A percentile compares a stretch with the other conserved stretches of the same genome.
Conservation (phyloP, 305 asterid genomes). For the Solanum hybrid region DNA sequence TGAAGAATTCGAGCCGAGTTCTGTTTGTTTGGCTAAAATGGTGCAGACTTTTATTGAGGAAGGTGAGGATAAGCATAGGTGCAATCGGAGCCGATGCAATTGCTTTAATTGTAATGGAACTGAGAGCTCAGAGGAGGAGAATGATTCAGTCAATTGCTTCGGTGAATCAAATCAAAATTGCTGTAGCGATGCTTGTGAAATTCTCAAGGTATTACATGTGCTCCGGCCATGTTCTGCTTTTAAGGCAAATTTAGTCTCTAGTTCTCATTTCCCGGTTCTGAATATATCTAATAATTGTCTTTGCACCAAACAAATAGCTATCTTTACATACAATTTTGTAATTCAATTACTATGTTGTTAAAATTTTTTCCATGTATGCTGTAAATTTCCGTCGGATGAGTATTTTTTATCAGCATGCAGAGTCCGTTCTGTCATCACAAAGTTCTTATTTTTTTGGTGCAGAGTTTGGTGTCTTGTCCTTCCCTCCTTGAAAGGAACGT, state of each 20-base stretch:
- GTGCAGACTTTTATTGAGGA: constrained; percentile 77
- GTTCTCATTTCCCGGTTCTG: not conserved
- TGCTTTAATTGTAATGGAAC: constrained; percentile 55
- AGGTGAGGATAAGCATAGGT: constrained; percentile 43
- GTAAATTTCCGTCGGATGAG: not conserved
- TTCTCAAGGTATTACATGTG: constrained; percentile 41
- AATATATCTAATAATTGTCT: not conserved
- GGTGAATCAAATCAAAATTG: constrained; percentile 22
- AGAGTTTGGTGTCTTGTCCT: constrained; percentile 58
- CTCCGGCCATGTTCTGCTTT: not conserved
- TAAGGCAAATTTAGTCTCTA: not conserved
- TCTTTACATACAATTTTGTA: not conserved
- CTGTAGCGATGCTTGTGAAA: constrained; percentile 35
- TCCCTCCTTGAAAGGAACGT: constrained; percentile 48
- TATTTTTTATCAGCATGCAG: not conserved
- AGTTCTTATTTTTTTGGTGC: constrained; percentile 5
- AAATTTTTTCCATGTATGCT: not conserved
- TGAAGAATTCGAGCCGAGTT: constrained; percentile 73
- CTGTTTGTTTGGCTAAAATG: constrained; percentile 66
- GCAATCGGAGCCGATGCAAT: constrained; percentile 46
- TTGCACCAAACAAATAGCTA: not conserved
- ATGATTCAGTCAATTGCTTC: constrained; percentile 31
- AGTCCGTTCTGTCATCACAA: not conserved
- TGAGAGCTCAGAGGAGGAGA: constrained; percentile 64
- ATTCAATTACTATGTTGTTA: not conserved